Base-by-base conservation (phyloP, 768 basidiomycete genomes). In the Lentinula boryana region DNA sequence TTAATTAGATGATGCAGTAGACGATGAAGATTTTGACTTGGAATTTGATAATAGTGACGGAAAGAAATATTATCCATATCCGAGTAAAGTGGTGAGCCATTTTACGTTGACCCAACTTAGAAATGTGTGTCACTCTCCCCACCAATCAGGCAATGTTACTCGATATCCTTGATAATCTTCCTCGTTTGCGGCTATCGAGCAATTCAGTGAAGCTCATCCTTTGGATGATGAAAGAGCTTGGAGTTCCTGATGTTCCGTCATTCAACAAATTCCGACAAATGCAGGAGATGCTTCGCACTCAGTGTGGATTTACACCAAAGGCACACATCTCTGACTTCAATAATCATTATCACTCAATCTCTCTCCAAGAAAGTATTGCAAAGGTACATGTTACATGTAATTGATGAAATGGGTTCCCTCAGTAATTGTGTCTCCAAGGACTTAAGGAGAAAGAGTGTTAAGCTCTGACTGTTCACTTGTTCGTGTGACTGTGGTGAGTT, bases 111-210 rank as follows among this genome's bases (percentile, higher is more conserved):
- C n/a, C n/a, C n/a, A n/a, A n/a, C 33, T 18, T 16, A 36, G n/a
- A 9, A 3, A 38, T 5, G 5, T 36, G 27, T 33, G 9, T 32
- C 18, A 36, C 23, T 4, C 6, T 51, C n/a, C 3, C 6, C 35
- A 36, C 32, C 33, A 33, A 3, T 9, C 33, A 56, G 55, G n/a
- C 21, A 18, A 56, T 56, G 55, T 23, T 56, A 4, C 54, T 63
- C 44, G 62, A 63, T 41, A 40, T 65, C n/a, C 15, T 65, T 4
- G 63, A 63, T 35, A 65, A 60, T 48, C 33, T 65, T 5, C 64
- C 63, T 23, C 52, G 62, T 15, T 56, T 65, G n/a, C 50, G 64
- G 1, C 23, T 65, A 15, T 65, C 64, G 2, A 33, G 31, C 16
- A 27, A 32, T 8, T 63, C 60, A 5, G 32, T 65, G 4, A 52